A percentile compares a stretch with the other conserved stretches of the same genome.
Conservation (phyloP, 257 asterid species). For the Plectranthus barbatus region DNA sequence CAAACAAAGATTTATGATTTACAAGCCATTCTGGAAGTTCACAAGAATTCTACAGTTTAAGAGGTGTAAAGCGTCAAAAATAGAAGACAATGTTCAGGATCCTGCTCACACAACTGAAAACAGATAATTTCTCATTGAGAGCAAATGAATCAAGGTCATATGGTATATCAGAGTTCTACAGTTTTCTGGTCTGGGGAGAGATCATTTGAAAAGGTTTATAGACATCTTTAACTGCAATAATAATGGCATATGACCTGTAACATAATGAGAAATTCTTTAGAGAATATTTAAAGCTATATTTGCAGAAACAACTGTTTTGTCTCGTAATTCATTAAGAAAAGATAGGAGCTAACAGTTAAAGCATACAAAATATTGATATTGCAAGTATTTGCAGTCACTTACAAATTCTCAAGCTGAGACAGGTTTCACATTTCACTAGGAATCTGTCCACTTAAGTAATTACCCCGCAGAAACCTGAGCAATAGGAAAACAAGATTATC, state of each 20-base stretch:
- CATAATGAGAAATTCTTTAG: not conserved
- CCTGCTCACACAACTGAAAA: not conserved
- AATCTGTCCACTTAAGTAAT: constrained; percentile 67
- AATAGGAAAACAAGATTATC: constrained; percentile 9
- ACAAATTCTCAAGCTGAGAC: constrained; percentile 60
- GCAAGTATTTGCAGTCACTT: constrained; percentile 25
- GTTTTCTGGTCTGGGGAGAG: not conserved
- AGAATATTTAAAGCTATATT: not conserved
- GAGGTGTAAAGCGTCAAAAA: constrained; percentile 7
- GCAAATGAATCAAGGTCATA: not conserved
- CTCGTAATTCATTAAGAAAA: constrained; percentile 5
- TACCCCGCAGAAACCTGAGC: constrained; percentile 75
- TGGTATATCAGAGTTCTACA: not conserved
- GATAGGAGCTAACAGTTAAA: not conserved
- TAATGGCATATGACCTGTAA: not conserved
- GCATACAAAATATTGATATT: not conserved
- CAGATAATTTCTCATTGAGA: not conserved
- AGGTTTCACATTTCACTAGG: constrained; percentile 71
- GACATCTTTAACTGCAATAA: not conserved
- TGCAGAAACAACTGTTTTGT: not conserved
- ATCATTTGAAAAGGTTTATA: not conserved
- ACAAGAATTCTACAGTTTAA: constrained; percentile 49
- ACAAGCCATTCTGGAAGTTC: constrained; percentile 58
- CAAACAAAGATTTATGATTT: too few relatives aligned
- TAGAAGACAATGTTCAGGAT: not conserved